Base-by-base conservation (phyloP, 345 rosid species). In the Brassica cretica region DNA sequence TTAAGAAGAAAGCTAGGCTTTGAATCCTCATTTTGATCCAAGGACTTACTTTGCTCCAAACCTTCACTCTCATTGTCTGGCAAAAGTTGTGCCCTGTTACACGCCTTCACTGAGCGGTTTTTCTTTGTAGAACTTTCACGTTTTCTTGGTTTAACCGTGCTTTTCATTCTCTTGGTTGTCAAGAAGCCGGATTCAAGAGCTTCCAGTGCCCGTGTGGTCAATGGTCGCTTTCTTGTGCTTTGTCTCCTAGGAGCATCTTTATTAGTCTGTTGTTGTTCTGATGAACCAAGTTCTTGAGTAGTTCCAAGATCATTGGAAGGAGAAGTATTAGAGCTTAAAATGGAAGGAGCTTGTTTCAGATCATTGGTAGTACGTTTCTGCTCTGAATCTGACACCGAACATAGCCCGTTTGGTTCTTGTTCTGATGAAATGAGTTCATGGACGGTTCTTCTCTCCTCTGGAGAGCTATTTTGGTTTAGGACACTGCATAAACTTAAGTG, bases 171-270 rank as follows among this genome's bases (percentile, higher is more conserved):
- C 84, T 80, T 81, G 65, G 74, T 82, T 65, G 82, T 82, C n/a
- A 24, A 85, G 62, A 69, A 89, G 11, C 80, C 85, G 35, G 80
- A 82, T 80, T 85, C 91, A 61, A 89, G 82, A 81, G 93, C 88
- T 84, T 89, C 97, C 74, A 91, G 74, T 68, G 90, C 91, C 73
- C 86, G 81, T 8, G 83, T 82, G 5, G 92, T 88, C 79, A 86
- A 73, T 24, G 92, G 92, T 37, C 93, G 80, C 75, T 82, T 88
- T 83, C 97, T 84, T 68, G 85, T 88, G 87, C 93, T 89, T 27
- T 87, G 89, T 78, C 97, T 87, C 81, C 86, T 85, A 24, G 78
- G 68, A 80, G 46, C 76, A 60, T 87, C 82, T 75, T 41, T 53
- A 19, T 24, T 15, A 27, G 15, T 46, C 14, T 69, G 55, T 72